These are phyloP conservation scores for Starmerella lactis-condensi DNA, from an alignment of 805 yeast genomes.

Conservation along the genomic window DNA sequence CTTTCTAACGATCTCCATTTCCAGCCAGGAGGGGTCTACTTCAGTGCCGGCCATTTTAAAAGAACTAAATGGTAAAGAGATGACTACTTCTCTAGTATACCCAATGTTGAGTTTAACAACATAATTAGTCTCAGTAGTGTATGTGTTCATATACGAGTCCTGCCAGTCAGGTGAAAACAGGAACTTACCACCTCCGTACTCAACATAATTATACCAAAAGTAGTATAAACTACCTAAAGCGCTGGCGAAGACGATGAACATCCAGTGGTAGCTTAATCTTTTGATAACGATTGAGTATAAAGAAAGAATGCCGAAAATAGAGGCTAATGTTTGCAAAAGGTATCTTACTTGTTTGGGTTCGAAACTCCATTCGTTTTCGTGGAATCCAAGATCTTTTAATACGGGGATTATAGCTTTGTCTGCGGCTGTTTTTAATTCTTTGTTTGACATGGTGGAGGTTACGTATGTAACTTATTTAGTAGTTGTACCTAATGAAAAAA, in stretches of 20 bases:
- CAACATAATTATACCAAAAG: conserved; percentile 11
- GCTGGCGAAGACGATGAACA: conserved; percentile 7
- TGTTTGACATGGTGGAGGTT: no score
- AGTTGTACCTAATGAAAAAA: no score
- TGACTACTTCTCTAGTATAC: conserved; percentile 4
- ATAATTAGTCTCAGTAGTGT: conserved; percentile 9
- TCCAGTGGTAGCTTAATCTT: conserved; percentile 5
- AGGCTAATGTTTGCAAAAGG: conserved; percentile 5
- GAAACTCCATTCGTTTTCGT: conserved; percentile 10
- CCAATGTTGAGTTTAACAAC: conserved; percentile 8
- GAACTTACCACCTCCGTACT: conserved; percentile 12
- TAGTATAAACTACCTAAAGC: conserved; percentile 5
- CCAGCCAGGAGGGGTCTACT: conserved; percentile 11
- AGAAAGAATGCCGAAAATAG: conserved; percentile 3
- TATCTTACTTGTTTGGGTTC: conserved; percentile 11
- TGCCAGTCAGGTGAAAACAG: conserved; percentile 14
- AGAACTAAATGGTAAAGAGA: conserved; percentile 9
- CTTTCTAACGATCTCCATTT: conserved; percentile 7
- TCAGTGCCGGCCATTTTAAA: conserved; percentile 5
- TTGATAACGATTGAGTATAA: conserved; percentile 5
- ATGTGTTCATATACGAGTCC: conserved; percentile 8
- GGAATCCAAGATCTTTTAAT: conserved; percentile 8
- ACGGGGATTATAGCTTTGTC: conserved; percentile 8
- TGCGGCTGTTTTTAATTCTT: conserved; percentile 1
- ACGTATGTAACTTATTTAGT: no score